Evolutionary conservation across 441 rosid species (phyloP), one percentile per base, ranked within the genome.

Genomic region (Adansonia gregorii): DNA sequence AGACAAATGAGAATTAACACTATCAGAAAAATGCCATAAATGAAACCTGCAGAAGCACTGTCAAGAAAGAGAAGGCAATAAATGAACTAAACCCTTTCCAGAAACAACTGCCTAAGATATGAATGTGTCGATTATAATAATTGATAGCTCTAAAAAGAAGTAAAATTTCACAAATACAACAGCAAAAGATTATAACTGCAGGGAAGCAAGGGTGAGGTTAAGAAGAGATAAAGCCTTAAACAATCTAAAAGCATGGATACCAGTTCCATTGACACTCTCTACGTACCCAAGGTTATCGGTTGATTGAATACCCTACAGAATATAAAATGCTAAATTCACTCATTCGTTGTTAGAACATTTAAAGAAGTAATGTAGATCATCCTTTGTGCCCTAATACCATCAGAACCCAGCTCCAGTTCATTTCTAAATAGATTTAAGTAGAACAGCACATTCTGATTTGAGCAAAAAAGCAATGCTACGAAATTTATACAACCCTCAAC

Each of bases 1-100:
- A 48, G 55, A 81, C 12, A 67, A 67, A 41, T 74, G 15, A 71
- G 59, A 68, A 71, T 0, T n/a, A 2, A 8, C 55, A 31, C 3
- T n/a, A 74, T 61, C 59, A 74, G 70, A 49, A 74, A 8, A 78
- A 45, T 3, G 41, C 8, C 5, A 31, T 65, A 12, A 55, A n/a
- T n/a, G n/a, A n/a, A n/a, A n/a, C n/a, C n/a, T n/a, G n/a, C n/a
- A n/a, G n/a, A n/a, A n/a, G 9, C 7, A 5, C 22, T 12, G 0
- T 11, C 15, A 11, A 56, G 20, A 15, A 51, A 75, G 63, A 19
- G 22, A 7, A 10, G 22, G 10, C 1, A 55, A 55, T n/a, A 56
- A 56, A 19, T 19, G 20, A 58, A 58, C 60, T 55, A n/a, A 56
- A 56, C 8, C 61, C 63, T 19, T 20, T 58, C 31, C 63, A 58